Base-by-base conservation (phyloP, 1,284 basidiomycete genomes). In the Sanghuangporus baumii region DNA sequence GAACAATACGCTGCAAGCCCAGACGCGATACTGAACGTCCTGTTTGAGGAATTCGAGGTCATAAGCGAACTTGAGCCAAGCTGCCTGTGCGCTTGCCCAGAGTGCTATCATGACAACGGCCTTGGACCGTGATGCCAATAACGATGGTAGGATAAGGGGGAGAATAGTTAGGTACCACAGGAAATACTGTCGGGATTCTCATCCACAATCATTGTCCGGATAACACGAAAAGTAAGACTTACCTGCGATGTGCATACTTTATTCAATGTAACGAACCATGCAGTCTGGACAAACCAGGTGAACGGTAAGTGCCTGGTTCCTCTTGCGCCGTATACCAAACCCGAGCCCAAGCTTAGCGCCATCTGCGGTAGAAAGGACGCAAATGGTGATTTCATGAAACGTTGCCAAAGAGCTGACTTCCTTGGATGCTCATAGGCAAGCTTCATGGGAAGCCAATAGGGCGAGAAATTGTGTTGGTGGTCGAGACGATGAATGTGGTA, bases 201-300 rank as follows among this genome's bases (percentile, higher is more conserved):
- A 26, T 52, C n/a, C 50, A 48, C 37, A 40, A 46, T 64, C 58
- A 43, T 36, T 52, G n/a, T 20, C 40, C 18, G 16, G n/a, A 11
- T 48, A 37, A 55, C 36, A n/a, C 48, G 59, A 18, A 31, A 66
- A 11, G 26, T 20, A 37, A 56, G 43, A 23, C 76, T 85, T 64
- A 92, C 93, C 81, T 96, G 94, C 1, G 94, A 96, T 0, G 97
- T 99, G 81, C 94, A 97, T 50, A 99, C 97, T 77, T 98, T 97
- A 75, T 99, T 99, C 80, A 98, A 96, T 0, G 93, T 79, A 14
- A 98, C 95, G 71, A 99, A 99, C 0, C 85, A 78, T 54, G 86
- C 82, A 0, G 97, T 99, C 75, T 98, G 96, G 20, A 95, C 81
- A 70, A 97, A 94, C 89, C 91, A 96, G 2, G 92, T 83, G 66